Conservation (phyloP, 2,329 filamentous ascomycete species). For the Uncinocarpus reesii region DNA sequence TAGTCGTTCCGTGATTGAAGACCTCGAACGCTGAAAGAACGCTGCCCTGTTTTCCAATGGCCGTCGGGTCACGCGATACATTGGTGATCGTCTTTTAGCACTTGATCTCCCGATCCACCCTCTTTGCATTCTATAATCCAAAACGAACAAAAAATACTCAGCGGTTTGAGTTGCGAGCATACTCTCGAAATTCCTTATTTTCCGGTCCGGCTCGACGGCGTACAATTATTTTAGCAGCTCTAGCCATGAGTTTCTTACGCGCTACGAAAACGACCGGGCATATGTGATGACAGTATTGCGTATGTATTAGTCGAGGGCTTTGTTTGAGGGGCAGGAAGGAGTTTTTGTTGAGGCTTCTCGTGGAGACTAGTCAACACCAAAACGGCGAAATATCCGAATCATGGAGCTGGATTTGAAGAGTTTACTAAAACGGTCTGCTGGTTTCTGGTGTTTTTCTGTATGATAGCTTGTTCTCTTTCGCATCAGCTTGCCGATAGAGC, state of each 20-base stretch:
- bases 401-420: slow-evolving; percentile 10
- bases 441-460: slow-evolving; percentile 9
- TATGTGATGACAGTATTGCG: neutral
- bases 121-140: neutral
- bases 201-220: neutral
- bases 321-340: neutral
- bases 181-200: neutral
- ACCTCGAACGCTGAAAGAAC: slow-evolving; percentile 9
- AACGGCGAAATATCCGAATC: slow-evolving; percentile 9
- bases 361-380: slow-evolving; percentile 11
- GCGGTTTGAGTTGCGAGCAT: neutral
- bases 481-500: slow-evolving; percentile 10
- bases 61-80: slow-evolving; percentile 2
- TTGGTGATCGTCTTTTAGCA: slow-evolving; percentile 2
- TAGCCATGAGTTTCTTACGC: neutral
- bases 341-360: neutral
- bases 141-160: neutral
- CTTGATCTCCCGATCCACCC: neutral
- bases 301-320: neutral
- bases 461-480: slow-evolving; percentile 7
- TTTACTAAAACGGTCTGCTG: slow-evolving; percentile 10
- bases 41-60: neutral
- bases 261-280: neutral
- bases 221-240: neutral
- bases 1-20: slow-evolving; percentile 26